A percentile compares a stretch with the other conserved stretches of the same genome.
phyloP scores from a whole-genome alignment of 116 monocot species.

The Posidonia oceanica region DNA sequence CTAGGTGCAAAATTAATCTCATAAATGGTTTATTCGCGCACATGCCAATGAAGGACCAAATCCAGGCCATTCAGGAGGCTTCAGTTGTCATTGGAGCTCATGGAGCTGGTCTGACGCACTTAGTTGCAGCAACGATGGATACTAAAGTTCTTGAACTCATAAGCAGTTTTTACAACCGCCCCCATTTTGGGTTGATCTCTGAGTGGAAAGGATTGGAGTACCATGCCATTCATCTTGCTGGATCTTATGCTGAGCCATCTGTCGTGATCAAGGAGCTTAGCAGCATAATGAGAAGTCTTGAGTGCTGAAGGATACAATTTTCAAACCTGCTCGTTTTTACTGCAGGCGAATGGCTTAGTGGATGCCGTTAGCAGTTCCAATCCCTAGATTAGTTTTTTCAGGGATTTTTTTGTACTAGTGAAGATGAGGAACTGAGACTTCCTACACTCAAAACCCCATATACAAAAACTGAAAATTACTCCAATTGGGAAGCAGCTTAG shows the following conservation, averaged over 20 bases:
- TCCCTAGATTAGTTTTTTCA: no score
- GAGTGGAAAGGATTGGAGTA: conserved; percentile 86
- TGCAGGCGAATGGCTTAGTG: no score
- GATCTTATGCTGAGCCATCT: conserved; percentile 52
- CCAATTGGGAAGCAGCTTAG: no score
- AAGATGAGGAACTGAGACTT: no score
- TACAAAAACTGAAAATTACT: no score
- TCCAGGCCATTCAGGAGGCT: conserved; percentile 59
- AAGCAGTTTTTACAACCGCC: conserved; percentile 67
- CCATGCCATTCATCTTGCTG: conserved; percentile 73
- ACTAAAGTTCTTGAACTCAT: conserved; percentile 81
- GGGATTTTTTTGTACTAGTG: no score
- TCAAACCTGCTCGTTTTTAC: neutral
- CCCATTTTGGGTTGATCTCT: conserved; percentile 85
- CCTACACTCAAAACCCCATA: no score
- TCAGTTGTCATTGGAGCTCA: conserved; percentile 90
- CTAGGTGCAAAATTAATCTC: conserved; percentile 56
- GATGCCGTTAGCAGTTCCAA: no score
- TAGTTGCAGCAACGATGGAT: conserved; percentile 48
- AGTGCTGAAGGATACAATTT: conserved; percentile 39
- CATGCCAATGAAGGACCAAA: conserved; percentile 86
- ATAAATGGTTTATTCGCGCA: conserved; percentile 90
- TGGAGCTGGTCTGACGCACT: conserved; percentile 92
- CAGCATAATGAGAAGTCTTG: conserved; percentile 50
- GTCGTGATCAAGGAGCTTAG: conserved; percentile 51